Percentiles rank a stretch among this genome's conserved stretches.
phyloP scores from a whole-genome alignment of 2,329 filamentous ascomycete genomes.

The Hymenoscyphus salicellus region DNA sequence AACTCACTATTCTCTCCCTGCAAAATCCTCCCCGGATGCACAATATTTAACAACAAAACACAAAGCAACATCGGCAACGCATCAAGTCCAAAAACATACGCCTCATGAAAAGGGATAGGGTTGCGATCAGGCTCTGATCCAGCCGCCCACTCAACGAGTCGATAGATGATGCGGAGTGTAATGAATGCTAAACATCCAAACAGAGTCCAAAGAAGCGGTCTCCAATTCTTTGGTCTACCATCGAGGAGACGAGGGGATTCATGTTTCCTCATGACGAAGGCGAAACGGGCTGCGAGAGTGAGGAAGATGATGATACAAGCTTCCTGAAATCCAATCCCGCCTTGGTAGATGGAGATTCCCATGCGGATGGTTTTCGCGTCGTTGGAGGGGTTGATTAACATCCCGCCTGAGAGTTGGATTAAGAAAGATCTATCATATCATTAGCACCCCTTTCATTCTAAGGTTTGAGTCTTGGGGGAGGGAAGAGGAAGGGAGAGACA shows the following conservation, averaged over 20 bases:
- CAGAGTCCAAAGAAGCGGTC: slow-evolving; percentile 37
- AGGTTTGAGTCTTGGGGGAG: not conserved
- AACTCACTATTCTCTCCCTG: slow-evolving; percentile 12
- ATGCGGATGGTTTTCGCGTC: slow-evolving; percentile 33
- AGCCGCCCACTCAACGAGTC: slow-evolving; percentile 6
- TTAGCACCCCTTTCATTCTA: not conserved
- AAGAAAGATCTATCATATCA: slow-evolving; percentile 41
- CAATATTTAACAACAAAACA: not conserved
- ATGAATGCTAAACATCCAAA: slow-evolving; percentile 44
- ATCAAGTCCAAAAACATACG: slow-evolving; percentile 7
- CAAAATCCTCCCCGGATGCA: slow-evolving; percentile 9
- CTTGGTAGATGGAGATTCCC: slow-evolving; percentile 49
- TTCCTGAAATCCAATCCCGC: slow-evolving; percentile 51
- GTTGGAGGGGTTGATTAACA: slow-evolving; percentile 37
- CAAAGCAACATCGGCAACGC: slow-evolving; percentile 11
- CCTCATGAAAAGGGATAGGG: slow-evolving; percentile 6
- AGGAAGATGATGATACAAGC: slow-evolving; percentile 49
- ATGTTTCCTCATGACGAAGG: slow-evolving; percentile 37
- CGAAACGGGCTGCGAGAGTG: slow-evolving; percentile 40
- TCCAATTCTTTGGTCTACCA: slow-evolving; percentile 21
- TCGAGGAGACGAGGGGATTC: slow-evolving; percentile 36
- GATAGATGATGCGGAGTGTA: slow-evolving; percentile 33
- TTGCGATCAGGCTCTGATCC: slow-evolving; percentile 3
- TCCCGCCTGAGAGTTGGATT: slow-evolving; percentile 42
- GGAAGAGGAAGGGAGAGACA: no score